phyloP scores from a whole-genome alignment of 331 rosid species.

The Quercus phellos region DNA sequence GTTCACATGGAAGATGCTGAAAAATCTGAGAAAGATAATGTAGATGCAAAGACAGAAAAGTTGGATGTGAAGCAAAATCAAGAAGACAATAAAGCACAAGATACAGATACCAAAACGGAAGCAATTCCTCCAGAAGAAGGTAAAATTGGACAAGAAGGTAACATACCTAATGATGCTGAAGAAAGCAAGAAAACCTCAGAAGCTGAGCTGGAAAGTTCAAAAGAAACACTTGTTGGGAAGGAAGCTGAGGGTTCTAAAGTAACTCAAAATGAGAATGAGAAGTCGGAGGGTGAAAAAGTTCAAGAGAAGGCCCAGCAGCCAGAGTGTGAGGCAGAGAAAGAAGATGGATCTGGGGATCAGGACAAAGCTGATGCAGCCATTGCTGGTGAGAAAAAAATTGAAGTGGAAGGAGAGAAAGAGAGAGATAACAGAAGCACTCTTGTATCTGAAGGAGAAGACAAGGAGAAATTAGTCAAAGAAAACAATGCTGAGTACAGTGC shows the following conservation, averaged over 20 bases:
- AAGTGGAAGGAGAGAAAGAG: conserved; percentile 43
- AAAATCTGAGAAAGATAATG: conserved; percentile 41
- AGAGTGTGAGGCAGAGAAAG: conserved; percentile 41
- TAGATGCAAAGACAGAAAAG: conserved; percentile 36
- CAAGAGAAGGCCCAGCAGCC: conserved; percentile 40
- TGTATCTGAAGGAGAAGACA: conserved; percentile 40
- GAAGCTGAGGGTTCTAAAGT: conserved; percentile 43
- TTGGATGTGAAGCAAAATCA: conserved; percentile 45
- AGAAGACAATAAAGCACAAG: conserved; percentile 34
- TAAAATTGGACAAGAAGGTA: conserved; percentile 26
- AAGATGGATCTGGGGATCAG: conserved; percentile 33
- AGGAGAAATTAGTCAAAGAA: conserved; percentile 41
- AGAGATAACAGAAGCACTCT: conserved; percentile 18
- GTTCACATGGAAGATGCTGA: conserved; percentile 41
- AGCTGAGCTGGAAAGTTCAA: conserved; percentile 26
- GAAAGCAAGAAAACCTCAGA: conserved; percentile 32
- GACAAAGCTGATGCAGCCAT: conserved; percentile 28
- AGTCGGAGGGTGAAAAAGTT: conserved; percentile 6
- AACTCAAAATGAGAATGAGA: conserved; percentile 35
- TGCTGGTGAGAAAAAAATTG: conserved; percentile 29
- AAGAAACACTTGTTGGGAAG: conserved; percentile 30
- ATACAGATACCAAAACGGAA: conserved; percentile 33
- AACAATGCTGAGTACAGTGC: conserved; percentile 36
- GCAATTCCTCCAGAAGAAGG: conserved; percentile 31
- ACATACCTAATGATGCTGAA: conserved; percentile 42